Evolutionary conservation across 306 rosid genomes (phyloP).

Genomic region (Vachellia collinsii): DNA sequence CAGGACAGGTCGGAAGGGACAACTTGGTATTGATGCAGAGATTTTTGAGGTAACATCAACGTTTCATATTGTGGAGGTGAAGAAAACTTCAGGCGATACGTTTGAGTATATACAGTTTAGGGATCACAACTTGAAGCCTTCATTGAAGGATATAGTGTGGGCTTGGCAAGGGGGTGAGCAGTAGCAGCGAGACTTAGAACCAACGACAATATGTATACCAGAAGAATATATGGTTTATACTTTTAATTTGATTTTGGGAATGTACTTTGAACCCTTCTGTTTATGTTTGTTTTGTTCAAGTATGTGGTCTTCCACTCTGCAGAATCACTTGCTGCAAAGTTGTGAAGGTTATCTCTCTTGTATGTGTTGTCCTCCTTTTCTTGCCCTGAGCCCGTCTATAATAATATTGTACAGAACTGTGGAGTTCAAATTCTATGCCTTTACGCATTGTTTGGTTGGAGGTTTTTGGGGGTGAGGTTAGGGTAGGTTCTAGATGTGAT

Average conservation of each 20-base stretch:
- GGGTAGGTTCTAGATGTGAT: no score
- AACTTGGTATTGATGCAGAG: slow-evolving; percentile 71
- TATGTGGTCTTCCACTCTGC: neutral
- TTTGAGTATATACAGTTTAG: slow-evolving; percentile 67
- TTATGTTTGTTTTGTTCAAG: neutral
- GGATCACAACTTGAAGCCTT: slow-evolving; percentile 70
- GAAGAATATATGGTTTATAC: neutral
- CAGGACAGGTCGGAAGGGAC: slow-evolving; percentile 77
- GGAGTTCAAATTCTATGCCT: neutral
- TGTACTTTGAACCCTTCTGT: neutral
- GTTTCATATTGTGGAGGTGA: slow-evolving; percentile 81
- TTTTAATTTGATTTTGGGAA: neutral
- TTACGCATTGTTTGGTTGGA: no score
- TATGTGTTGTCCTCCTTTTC: neutral
- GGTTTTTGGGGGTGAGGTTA: no score
- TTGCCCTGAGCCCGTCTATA: neutral
- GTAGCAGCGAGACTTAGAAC: neutral
- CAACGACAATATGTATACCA: neutral
- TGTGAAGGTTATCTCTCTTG: neutral
- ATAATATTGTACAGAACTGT: neutral
- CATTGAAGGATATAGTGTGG: slow-evolving; percentile 91
- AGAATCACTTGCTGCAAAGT: neutral
- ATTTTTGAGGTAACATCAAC: slow-evolving; percentile 78
- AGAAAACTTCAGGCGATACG: slow-evolving; percentile 81
- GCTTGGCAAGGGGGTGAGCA: slow-evolving; percentile 70